Conservation (phyloP, 2,329 filamentous ascomycete genomes). For the Sarocladium brachiariae region DNA sequence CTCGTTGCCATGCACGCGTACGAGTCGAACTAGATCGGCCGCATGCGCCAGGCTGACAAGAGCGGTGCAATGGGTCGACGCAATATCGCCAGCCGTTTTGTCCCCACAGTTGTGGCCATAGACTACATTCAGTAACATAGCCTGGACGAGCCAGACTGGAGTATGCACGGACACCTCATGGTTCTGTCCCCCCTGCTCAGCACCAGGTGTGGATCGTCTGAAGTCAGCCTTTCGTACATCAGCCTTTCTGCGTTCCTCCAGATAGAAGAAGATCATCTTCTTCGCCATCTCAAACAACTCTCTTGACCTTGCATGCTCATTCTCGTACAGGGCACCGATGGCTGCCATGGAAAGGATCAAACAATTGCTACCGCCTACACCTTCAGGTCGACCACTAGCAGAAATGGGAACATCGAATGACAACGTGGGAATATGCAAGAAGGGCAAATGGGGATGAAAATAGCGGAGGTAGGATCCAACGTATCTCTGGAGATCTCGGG, state of each 20-base stretch:
- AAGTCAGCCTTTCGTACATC: conserved; percentile 64
- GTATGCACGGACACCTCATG: conserved; percentile 63
- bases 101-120: conserved; percentile 95
- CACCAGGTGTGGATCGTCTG: conserved; percentile 42
- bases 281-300: conserved; percentile 90
- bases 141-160: conserved; percentile 90
- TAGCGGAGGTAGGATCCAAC: conserved; percentile 84
- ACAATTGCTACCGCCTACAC: conserved; percentile 75
- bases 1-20: conserved; percentile 36
- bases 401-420: conserved; percentile 77
- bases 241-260: conserved; percentile 83
- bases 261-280: conserved; percentile 88
- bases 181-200: conserved; percentile 39
- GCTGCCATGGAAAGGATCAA: conserved; percentile 77
- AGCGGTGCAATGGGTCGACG: conserved; percentile 84
- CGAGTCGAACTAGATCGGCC: conserved; percentile 59
- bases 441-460: conserved; percentile 93
- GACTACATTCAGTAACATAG: conserved; percentile 92
- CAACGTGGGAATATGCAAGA: conserved; percentile 84
- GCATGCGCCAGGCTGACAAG: conserved; percentile 86
- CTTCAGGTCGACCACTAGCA: conserved; percentile 52
- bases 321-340: conserved; percentile 78
- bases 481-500: conserved; percentile 81
- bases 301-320: conserved; percentile 70
- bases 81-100: conserved; percentile 83